These are phyloP conservation scores for Monosporascus sp. DNA, from an alignment of 2,329 filamentous ascomycete species.

Conservation along the genomic window DNA sequence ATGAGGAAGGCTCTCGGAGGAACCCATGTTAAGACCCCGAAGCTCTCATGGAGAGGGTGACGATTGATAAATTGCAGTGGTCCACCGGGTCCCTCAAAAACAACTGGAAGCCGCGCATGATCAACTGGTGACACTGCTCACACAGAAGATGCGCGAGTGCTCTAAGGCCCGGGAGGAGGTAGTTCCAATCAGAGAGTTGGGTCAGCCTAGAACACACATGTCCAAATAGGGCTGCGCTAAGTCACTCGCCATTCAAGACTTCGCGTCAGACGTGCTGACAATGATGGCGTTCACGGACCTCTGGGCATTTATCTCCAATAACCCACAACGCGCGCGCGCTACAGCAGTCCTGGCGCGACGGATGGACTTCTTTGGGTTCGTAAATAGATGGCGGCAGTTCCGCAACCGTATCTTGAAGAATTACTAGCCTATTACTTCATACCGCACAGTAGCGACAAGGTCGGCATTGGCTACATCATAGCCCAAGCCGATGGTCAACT, in stretches of 20 bases:
- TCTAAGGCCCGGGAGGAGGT: slow-evolving; percentile 17
- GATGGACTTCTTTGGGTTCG: slow-evolving; percentile 32
- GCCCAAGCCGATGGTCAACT: slow-evolving; percentile 29
- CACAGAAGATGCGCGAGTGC: slow-evolving; percentile 26
- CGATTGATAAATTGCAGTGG: slow-evolving; percentile 16
- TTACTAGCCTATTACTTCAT: slow-evolving; percentile 19
- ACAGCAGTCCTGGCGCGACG: slow-evolving; percentile 31
- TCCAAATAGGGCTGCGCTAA: background rate
- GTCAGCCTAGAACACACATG: slow-evolving; percentile 1
- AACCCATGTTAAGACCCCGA: slow-evolving; percentile 6
- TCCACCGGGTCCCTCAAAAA: slow-evolving; percentile 33
- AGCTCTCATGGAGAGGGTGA: background rate
- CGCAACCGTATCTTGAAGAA: slow-evolving; percentile 23
- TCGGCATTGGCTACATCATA: slow-evolving; percentile 33
- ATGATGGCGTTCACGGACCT: slow-evolving; percentile 31
- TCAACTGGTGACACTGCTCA: slow-evolving; percentile 27
- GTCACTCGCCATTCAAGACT: slow-evolving; percentile 17
- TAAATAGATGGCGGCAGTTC: slow-evolving; percentile 28
- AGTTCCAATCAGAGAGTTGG: slow-evolving; percentile 30
- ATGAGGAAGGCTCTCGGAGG: slow-evolving; percentile 31
- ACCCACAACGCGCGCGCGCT: slow-evolving; percentile 32
- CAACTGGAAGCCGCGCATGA: slow-evolving; percentile 33
- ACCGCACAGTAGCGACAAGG: slow-evolving; percentile 22
- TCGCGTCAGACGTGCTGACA: slow-evolving; percentile 36
- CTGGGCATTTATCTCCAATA: slow-evolving; percentile 34